phyloP scores from a whole-genome alignment of 2,329 filamentous ascomycete genomes.

The Chaetomiaceae sp. region DNA sequence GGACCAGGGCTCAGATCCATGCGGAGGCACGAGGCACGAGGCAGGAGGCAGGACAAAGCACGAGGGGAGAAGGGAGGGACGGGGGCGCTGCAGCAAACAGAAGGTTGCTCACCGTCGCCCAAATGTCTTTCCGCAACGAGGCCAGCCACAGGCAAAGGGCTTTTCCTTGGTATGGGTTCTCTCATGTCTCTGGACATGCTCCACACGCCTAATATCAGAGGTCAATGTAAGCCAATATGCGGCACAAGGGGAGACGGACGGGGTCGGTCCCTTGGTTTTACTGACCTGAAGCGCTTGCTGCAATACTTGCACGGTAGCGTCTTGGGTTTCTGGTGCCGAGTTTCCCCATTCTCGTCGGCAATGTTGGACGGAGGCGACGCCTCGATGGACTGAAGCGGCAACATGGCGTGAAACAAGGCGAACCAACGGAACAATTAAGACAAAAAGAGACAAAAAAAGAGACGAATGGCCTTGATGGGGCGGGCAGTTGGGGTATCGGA shows the following conservation, averaged over 20 bases:
- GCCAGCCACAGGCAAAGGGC: slow-evolving; percentile 56
- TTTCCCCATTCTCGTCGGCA: slow-evolving; percentile 46
- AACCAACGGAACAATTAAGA: too few relatives aligned
- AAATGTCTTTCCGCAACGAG: slow-evolving; percentile 58
- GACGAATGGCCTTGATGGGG: too few relatives aligned
- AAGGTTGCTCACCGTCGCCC: slow-evolving; percentile 51
- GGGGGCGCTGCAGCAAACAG: slow-evolving; percentile 16
- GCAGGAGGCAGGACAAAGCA: slow-evolving; percentile 13
- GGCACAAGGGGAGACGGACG: slow-evolving; percentile 25
- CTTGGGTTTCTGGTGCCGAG: slow-evolving; percentile 56
- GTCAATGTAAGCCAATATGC: slow-evolving; percentile 39
- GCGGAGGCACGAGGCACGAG: too few relatives aligned
- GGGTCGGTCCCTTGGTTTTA: slow-evolving; percentile 15
- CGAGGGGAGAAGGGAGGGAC: too few relatives aligned
- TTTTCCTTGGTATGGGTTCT: slow-evolving; percentile 62
- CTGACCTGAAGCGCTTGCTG: slow-evolving; percentile 58
- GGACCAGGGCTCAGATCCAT: slow-evolving; percentile 4
- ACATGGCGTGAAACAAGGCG: too few relatives aligned
- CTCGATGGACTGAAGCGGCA: slow-evolving; percentile 51
- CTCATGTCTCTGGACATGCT: slow-evolving; percentile 61
- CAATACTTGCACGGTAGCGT: slow-evolving; percentile 59
- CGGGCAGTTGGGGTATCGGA: slow-evolving; percentile 26
- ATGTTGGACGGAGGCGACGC: slow-evolving; percentile 35
- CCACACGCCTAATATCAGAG: slow-evolving; percentile 49
- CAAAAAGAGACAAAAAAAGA: too few relatives aligned